phyloP scores from a whole-genome alignment of 140 eudicot genomes.

The Anethum foeniculum region DNA sequence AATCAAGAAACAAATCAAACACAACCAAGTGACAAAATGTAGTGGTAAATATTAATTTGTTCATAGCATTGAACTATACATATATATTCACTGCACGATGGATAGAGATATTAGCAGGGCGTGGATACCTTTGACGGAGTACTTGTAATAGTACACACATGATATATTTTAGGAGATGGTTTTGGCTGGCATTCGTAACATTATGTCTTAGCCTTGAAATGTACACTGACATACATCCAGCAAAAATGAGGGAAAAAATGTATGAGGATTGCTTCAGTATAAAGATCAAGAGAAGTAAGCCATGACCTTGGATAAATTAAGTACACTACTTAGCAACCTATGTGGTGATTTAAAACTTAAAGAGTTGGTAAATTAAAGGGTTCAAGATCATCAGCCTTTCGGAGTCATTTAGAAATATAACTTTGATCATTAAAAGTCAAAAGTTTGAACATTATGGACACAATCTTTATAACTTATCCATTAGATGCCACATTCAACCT shows the following conservation, averaged over 20 bases:
- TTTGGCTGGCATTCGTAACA: constrained; percentile 97
- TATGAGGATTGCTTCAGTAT: background rate
- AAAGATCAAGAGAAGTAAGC: background rate
- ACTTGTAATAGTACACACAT: constrained; percentile 97
- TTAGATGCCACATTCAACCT: background rate
- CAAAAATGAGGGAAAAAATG: background rate
- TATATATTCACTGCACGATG: background rate
- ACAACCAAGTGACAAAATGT: background rate
- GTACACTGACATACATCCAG: constrained; percentile 72
- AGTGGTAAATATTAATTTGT: background rate
- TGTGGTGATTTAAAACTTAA: background rate
- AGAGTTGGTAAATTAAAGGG: background rate
- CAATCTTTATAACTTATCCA: background rate
- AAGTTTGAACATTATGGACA: background rate
- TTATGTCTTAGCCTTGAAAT: constrained; percentile 79
- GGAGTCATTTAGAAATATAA: background rate
- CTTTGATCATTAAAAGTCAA: background rate
- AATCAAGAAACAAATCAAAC: background rate
- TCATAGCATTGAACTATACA: background rate
- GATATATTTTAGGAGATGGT: constrained; percentile 97
- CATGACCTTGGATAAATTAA: background rate
- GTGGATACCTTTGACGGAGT: constrained; percentile 89
- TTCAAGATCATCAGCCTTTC: background rate
- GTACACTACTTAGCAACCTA: background rate
- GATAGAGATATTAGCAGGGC: background rate